These are phyloP conservation scores for Penicillium roqueforti DNA, from an alignment of 495 filamentous ascomycete genomes.

Conservation along the genomic window DNA sequence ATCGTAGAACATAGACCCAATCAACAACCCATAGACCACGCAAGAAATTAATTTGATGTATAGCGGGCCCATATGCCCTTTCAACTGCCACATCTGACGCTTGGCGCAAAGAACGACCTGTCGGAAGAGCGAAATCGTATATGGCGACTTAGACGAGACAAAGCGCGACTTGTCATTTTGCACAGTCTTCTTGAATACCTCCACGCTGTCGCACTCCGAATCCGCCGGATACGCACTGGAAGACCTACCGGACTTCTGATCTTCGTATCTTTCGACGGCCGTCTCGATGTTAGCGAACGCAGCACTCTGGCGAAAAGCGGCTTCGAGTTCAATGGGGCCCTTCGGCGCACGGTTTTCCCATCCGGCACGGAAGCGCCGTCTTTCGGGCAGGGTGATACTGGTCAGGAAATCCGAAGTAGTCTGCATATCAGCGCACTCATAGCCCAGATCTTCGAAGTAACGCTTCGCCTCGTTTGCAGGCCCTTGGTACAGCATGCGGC, in stretches of 20 bases:
- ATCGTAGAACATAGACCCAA: constrained; percentile 38
- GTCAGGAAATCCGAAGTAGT: constrained; percentile 84
- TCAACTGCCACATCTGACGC: constrained; percentile 53
- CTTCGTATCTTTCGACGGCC: constrained; percentile 50
- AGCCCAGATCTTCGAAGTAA: constrained; percentile 82
- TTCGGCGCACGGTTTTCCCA: constrained; percentile 65
- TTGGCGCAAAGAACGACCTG: constrained; percentile 61
- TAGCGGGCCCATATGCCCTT: constrained; percentile 28
- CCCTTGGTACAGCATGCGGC: constrained; percentile 76
- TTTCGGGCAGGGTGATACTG: constrained; percentile 65
- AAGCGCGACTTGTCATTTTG: constrained; percentile 38
- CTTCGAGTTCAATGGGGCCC: constrained; percentile 63
- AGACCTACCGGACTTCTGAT: constrained; percentile 25
- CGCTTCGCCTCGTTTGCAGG: constrained; percentile 60
- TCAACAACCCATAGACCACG: constrained; percentile 31
- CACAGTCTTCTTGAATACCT: constrained; percentile 41
- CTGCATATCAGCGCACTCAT: constrained; percentile 67
- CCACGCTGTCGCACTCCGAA: constrained; percentile 45
- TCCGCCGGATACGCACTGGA: constrained; percentile 28
- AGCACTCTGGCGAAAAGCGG: constrained; percentile 48
- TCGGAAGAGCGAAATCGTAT: constrained; percentile 58
- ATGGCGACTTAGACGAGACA: constrained; percentile 41
- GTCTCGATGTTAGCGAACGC: constrained; percentile 44
- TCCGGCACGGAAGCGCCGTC: constrained; percentile 59
- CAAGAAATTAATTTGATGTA: constrained; percentile 35